A percentile compares a stretch with the other conserved stretches of the same genome.
Conservation (phyloP, 441 rosid genomes). For the Euphorbia celastroides region DNA sequence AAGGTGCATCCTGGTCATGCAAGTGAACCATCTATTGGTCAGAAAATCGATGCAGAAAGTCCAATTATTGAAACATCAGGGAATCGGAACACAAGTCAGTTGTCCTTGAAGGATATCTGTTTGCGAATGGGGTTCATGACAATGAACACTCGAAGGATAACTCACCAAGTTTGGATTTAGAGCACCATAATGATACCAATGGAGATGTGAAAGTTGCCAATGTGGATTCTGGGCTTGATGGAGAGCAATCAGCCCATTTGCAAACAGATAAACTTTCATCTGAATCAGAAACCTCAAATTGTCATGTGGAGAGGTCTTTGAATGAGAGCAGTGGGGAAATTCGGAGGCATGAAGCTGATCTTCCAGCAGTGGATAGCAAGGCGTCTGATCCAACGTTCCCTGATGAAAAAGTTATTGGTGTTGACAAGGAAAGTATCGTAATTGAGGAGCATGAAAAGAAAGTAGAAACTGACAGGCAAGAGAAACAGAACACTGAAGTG, state of each 20-base stretch:
- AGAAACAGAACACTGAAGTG: conserved; percentile 20
- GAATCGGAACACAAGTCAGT: conserved; percentile 8
- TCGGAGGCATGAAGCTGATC: conserved; percentile 15
- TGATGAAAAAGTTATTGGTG: conserved; percentile 21
- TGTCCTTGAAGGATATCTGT: conserved; percentile 18
- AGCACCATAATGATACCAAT: conserved; percentile 18
- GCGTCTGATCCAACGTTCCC: conserved; percentile 23
- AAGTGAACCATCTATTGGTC: neutral
- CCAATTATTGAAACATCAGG: conserved; percentile 11
- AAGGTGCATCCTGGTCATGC: neutral
- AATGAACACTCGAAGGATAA: conserved; percentile 17
- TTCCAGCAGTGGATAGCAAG: conserved; percentile 20
- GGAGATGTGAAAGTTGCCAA: conserved; percentile 22
- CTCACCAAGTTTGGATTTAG: conserved; percentile 4
- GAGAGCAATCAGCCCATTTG: conserved; percentile 14
- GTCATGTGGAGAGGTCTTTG: conserved; percentile 17
- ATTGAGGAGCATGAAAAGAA: conserved; percentile 27
- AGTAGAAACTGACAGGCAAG: conserved; percentile 20
- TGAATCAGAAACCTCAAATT: conserved; percentile 21
- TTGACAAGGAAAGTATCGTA: conserved; percentile 14
- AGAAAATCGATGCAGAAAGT: conserved; percentile 9
- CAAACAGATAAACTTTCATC: conserved; percentile 21
- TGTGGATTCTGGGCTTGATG: conserved; percentile 18
- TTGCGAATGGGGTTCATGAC: conserved; percentile 17
- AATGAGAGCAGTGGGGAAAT: conserved; percentile 28